These are phyloP conservation scores for Petasospora fabianii DNA, from an alignment of 1,139 yeast species.

Conservation along the genomic window DNA sequence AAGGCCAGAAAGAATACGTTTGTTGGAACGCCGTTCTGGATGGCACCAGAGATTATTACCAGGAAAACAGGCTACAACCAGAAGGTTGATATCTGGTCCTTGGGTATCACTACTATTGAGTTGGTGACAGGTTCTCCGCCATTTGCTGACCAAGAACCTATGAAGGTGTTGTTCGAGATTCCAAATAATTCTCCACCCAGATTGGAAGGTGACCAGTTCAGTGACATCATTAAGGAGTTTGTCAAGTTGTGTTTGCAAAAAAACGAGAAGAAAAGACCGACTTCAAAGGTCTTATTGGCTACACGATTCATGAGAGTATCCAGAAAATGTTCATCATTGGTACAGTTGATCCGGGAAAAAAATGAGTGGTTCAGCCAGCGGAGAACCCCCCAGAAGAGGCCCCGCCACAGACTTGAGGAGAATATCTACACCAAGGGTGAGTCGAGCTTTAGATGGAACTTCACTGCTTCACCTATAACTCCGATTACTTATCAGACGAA, in stretches of 20 bases:
- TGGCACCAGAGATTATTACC: slow-evolving; percentile 83
- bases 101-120: slow-evolving; percentile 81
- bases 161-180: slow-evolving; percentile 69
- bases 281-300: slow-evolving; percentile 41
- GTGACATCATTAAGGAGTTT: slow-evolving; percentile 56
- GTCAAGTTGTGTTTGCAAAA: slow-evolving; percentile 55
- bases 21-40: slow-evolving; percentile 92
- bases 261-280: slow-evolving; percentile 52
- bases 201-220: slow-evolving; percentile 42
- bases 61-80: slow-evolving; percentile 60
- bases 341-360: slow-evolving; percentile 28
- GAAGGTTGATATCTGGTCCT: slow-evolving; percentile 86
- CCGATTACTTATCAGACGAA: slow-evolving; percentile 1
- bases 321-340: slow-evolving; percentile 20
- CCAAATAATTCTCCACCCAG: slow-evolving; percentile 68
- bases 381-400: slow-evolving; percentile 27
- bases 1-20: slow-evolving; percentile 61
- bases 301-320: slow-evolving; percentile 41
- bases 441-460: slow-evolving; percentile 26
- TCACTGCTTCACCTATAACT: slow-evolving; percentile 9
- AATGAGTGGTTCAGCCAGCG: slow-evolving; percentile 30
- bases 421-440: slow-evolving; percentile 27
- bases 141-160: slow-evolving; percentile 61
- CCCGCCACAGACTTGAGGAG: slow-evolving; percentile 29
- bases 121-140: slow-evolving; percentile 74